Base-by-base conservation (phyloP, 2,329 filamentous ascomycete species). In the Diplodia seriata region DNA sequence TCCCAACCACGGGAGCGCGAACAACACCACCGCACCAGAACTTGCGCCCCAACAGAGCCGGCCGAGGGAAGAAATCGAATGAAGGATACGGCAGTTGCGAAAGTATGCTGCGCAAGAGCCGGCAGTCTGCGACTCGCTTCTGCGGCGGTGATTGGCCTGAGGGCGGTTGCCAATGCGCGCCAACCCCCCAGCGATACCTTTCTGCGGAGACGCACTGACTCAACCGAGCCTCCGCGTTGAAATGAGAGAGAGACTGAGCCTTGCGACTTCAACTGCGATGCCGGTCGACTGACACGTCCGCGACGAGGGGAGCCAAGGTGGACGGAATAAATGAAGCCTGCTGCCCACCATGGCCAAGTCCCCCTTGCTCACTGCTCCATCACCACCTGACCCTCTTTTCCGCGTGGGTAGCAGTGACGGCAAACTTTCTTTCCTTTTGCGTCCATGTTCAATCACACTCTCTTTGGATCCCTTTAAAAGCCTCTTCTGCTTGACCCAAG, bases 141-240 rank as follows among this genome's bases (percentile, higher is more conserved):
- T 4, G 50, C 11, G 12, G 50, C n/a, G 43, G 43, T 47, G 43
- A 47, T 47, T 47, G 43, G 43, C 15, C 53, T 20, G 57, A 18
- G 29, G 40, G 26, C 23, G 57, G 29, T 29, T 31, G 29, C 43
- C 40, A 12, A 33, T 62, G 40, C 57, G 20, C 43, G 57, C 57
- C 40, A 50, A 43, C 57, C 57, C 57, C 23, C 43, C 20, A 62
- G 31, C 47, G 40, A 50, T 33, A 43, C 47, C 57, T 43, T 61
- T 50, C 57, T 31, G 40, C 57, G 57, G 57, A 29, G 57, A 50
- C 29, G 43, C 26, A 50, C 57, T 62, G 57, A 62, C 57, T 62
- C 57, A 31, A 15, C 57, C 43, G 57, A 23, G 23, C 57, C 23
- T 62, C 57, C 57, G 40, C 43, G 33, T 50, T 62, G 57, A 62